Evolutionary conservation across 1,284 basidiomycete species (phyloP).

Genomic region (Testicularia cyperi): DNA sequence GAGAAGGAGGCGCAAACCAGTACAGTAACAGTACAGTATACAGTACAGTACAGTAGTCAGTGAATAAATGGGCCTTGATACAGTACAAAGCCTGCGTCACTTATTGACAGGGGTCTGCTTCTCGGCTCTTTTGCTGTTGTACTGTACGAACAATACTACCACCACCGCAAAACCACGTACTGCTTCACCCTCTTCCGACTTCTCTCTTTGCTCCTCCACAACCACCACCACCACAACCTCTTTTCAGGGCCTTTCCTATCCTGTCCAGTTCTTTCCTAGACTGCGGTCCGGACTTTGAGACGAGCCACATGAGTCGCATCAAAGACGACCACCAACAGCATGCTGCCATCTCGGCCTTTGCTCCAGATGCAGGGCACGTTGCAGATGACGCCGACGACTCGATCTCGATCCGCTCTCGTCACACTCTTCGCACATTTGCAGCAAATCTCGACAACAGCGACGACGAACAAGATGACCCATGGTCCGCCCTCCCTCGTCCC

Average conservation of each 20-base stretch:
- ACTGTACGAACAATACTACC: too few relatives aligned
- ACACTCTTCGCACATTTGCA: slow-evolving; percentile 27
- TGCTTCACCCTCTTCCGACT: too few relatives aligned
- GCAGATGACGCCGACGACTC: slow-evolving; percentile 1
- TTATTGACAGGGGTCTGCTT: too few relatives aligned
- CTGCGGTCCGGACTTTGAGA: not conserved
- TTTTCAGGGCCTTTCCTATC: not conserved
- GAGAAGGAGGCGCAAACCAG: too few relatives aligned
- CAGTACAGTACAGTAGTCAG: too few relatives aligned
- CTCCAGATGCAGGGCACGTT: too few relatives aligned
- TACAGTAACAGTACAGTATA: too few relatives aligned
- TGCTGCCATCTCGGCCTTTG: slow-evolving; percentile 2
- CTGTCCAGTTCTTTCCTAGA: not conserved
- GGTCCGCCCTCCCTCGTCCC: slow-evolving; percentile 20
- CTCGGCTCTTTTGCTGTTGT: too few relatives aligned
- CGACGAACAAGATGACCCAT: slow-evolving; percentile 17
- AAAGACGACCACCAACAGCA: slow-evolving; percentile 1
- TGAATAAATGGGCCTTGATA: too few relatives aligned
- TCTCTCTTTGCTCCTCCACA: too few relatives aligned
- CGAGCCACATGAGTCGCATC: slow-evolving; percentile 27
- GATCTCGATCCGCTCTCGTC: slow-evolving; percentile 29
- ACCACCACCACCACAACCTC: not conserved
- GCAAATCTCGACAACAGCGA: not conserved
- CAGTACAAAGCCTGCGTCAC: too few relatives aligned
- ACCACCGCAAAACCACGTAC: too few relatives aligned